Conservation (phyloP, 2,329 filamentous ascomycete genomes). For the Colletotrichum trifolii region DNA sequence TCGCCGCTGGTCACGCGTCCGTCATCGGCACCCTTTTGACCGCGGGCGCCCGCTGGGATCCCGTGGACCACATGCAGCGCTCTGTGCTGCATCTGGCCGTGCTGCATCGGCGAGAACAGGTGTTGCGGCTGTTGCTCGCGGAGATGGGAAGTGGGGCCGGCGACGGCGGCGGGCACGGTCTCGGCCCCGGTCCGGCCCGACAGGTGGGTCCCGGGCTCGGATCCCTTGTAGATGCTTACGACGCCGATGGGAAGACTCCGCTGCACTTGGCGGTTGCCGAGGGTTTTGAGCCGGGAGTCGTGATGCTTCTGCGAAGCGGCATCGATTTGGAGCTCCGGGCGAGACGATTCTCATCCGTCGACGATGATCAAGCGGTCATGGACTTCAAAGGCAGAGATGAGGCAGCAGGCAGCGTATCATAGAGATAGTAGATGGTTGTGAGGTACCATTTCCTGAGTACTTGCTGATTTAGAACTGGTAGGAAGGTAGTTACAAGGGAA, state of each 20-base stretch:
- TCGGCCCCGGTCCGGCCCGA: neutral
- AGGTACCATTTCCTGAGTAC: too few species aligned
- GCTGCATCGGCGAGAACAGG: neutral
- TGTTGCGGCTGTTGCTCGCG: conserved; percentile 8
- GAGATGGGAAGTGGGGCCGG: neutral
- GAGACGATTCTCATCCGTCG: neutral
- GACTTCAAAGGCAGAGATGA: too few species aligned
- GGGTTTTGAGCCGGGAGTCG: conserved; percentile 2
- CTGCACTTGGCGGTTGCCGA: neutral
- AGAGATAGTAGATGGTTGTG: too few species aligned
- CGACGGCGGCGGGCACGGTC: neutral
- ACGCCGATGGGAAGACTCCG: conserved; percentile 1
- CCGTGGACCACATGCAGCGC: neutral
- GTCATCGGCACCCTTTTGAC: neutral
- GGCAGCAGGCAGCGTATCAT: too few species aligned
- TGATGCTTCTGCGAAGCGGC: neutral
- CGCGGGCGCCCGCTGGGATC: conserved; percentile 4
- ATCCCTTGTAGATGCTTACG: neutral
- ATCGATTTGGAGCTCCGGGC: neutral
- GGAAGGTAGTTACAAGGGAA: too few species aligned
- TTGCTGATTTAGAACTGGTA: too few species aligned
- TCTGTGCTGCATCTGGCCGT: conserved; percentile 6
- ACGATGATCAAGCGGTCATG: too few species aligned
- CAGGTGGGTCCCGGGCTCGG: neutral
- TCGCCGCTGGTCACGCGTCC: neutral